Evolutionary conservation across 805 yeast species (phyloP).

Genomic region (Ogataea pilisensis): DNA sequence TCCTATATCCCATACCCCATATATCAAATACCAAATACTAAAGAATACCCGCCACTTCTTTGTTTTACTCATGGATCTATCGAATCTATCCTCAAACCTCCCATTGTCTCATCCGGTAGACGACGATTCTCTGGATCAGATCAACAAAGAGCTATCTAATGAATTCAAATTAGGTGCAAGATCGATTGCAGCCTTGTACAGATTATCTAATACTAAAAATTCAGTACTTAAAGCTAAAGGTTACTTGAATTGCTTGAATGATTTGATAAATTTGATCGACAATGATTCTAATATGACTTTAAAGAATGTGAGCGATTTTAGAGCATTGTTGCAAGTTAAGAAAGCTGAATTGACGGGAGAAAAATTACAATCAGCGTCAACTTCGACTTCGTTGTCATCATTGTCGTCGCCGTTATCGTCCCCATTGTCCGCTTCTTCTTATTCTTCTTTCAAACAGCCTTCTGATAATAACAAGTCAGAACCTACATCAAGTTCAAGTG

Average conservation of each 20-base stretch:
- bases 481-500: too few relatives aligned
- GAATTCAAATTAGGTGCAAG: conserved; percentile 71
- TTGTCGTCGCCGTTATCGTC: too few relatives aligned
- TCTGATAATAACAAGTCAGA: too few relatives aligned
- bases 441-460: too few relatives aligned
- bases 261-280: conserved; percentile 33
- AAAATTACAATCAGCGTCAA: background rate
- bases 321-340: conserved; percentile 33
- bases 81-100: conserved; percentile 51
- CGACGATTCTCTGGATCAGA: conserved; percentile 42
- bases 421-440: too few relatives aligned
- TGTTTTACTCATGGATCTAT: conserved; percentile 61
- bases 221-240: conserved; percentile 50
- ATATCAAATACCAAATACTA: too few relatives aligned
- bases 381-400: too few relatives aligned
- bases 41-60: background rate
- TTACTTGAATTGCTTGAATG: conserved; percentile 58
- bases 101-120: conserved; percentile 50
- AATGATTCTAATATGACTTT: conserved; percentile 9
- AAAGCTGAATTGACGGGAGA: conserved; percentile 20
- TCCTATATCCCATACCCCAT: too few relatives aligned
- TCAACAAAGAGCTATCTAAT: conserved; percentile 50
- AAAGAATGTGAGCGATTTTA: conserved; percentile 35
- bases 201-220: conserved; percentile 53
- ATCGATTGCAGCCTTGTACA: conserved; percentile 62